phyloP scores from a whole-genome alignment of 176 grass and related monocot species.

The Puya raimondii region DNA sequence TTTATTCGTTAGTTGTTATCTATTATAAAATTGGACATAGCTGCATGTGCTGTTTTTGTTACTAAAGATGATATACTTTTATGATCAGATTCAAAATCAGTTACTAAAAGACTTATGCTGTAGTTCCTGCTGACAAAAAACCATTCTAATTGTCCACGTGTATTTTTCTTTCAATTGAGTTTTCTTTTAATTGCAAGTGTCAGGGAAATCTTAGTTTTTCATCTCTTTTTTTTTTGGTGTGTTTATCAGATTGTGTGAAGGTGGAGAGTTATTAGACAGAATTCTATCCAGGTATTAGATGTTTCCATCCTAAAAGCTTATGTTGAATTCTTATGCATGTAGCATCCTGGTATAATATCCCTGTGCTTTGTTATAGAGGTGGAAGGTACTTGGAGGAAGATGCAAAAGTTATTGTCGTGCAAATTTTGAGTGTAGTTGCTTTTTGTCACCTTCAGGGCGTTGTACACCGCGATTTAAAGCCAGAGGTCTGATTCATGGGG shows the following conservation, averaged over 20 bases:
- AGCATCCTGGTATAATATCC: conserved; percentile 22
- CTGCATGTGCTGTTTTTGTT: conserved; percentile 1
- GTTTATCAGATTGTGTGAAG: conserved; percentile 80
- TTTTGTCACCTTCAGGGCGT: conserved; percentile 99
- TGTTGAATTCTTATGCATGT: conserved; percentile 10
- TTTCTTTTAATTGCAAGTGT: not conserved
- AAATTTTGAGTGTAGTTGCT: conserved; percentile 90
- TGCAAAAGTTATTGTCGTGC: conserved; percentile 86
- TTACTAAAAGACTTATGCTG: not conserved
- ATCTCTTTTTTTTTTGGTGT: conserved; percentile 15
- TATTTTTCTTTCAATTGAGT: not conserved
- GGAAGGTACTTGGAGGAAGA: conserved; percentile 82
- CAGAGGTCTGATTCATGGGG: conserved; percentile 59
- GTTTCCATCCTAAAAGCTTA: conserved; percentile 19
- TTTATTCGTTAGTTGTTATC: not conserved
- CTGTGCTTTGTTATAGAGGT: conserved; percentile 49
- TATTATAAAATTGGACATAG: not conserved
- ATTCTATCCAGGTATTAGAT: conserved; percentile 79
- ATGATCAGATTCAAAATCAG: not conserved
- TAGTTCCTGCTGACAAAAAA: too few species aligned
- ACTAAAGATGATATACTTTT: not conserved
- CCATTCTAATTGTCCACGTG: not conserved
- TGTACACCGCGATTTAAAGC: conserved; percentile 97
- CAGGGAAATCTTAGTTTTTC: conserved; percentile 9
- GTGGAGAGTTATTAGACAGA: conserved; percentile 90